Evolutionary conservation across 257 asterid genomes (phyloP).

Genomic region (Osmanthus fragrans): DNA sequence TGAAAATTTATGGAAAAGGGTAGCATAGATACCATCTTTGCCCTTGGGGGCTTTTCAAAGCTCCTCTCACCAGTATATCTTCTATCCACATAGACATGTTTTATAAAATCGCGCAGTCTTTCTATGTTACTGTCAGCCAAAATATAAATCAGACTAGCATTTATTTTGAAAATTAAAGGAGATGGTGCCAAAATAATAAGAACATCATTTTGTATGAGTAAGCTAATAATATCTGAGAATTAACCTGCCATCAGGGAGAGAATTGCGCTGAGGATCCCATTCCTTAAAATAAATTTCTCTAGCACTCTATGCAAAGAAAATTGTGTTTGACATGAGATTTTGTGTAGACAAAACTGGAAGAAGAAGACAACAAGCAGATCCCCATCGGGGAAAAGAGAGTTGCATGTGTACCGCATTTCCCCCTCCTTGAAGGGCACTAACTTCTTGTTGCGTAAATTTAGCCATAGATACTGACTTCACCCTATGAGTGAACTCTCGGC

Average conservation of each 20-base stretch:
- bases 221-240: slow-evolving; percentile 4
- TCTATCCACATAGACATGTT: slow-evolving; percentile 93
- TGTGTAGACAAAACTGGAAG: slow-evolving; percentile 4
- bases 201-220: slow-evolving; percentile 11
- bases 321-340: slow-evolving; percentile 27
- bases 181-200: background rate
- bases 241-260: slow-evolving; percentile 94
- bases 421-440: slow-evolving; percentile 97
- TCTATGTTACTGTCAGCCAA: slow-evolving; percentile 70
- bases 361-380: slow-evolving; percentile 12
- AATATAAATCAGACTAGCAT: slow-evolving; percentile 22
- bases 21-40: slow-evolving; percentile 47
- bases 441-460: slow-evolving; percentile 93
- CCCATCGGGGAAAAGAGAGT: slow-evolving; percentile 16
- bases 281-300: slow-evolving; percentile 89
- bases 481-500: slow-evolving; percentile 98
- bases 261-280: slow-evolving; percentile 93
- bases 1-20: slow-evolving; percentile 17
- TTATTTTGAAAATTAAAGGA: background rate
- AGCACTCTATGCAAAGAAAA: slow-evolving; percentile 59
- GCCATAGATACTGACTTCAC: slow-evolving; percentile 98
- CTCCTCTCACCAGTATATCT: slow-evolving; percentile 88
- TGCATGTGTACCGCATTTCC: slow-evolving; percentile 79
- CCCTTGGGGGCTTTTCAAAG: slow-evolving; percentile 79
- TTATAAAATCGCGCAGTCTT: slow-evolving; percentile 90